Percentiles rank a stretch among this genome's conserved stretches.
phyloP scores from a whole-genome alignment of 176 grass and related monocot species.

The Secale cereale region DNA sequence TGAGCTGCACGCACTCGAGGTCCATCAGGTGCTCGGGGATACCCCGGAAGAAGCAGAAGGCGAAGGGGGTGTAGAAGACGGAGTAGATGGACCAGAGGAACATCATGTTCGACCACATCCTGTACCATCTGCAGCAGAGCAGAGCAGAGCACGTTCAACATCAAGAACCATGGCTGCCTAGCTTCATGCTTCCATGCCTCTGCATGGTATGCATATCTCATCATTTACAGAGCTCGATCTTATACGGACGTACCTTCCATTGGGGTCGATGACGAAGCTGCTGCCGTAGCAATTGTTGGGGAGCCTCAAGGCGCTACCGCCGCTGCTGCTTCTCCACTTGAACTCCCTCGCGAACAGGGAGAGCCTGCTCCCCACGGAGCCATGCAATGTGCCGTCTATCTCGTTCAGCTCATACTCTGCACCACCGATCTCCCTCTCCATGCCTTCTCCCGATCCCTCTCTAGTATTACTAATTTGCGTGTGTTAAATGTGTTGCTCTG shows the following conservation, averaged over 20 bases:
- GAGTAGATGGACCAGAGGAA: conserved; percentile 89
- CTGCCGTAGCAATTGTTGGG: conserved; percentile 42
- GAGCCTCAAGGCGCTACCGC: conserved; percentile 31
- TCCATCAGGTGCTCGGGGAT: conserved; percentile 53
- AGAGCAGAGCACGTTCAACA: neutral
- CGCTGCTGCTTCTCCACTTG: conserved; percentile 39
- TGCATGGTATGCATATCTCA: neutral
- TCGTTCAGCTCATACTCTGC: conserved; percentile 73
- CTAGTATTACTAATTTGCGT: neutral
- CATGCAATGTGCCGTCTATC: conserved; percentile 52
- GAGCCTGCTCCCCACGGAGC: conserved; percentile 67
- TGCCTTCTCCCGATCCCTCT: neutral
- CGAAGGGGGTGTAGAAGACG: conserved; percentile 83
- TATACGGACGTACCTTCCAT: conserved; percentile 58
- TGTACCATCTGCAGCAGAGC: conserved; percentile 50
- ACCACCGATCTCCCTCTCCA: conserved; percentile 44
- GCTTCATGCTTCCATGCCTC: neutral
- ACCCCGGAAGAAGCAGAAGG: conserved; percentile 79
- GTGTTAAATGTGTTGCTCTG: neutral
- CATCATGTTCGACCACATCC: conserved; percentile 58
- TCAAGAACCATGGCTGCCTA: neutral
- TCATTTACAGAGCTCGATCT: neutral
- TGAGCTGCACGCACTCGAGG: conserved; percentile 73
- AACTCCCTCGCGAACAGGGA: conserved; percentile 61
- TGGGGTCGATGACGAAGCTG: conserved; percentile 68